These are phyloP conservation scores for Omphalea diandra DNA, from an alignment of 441 rosid species.

Conservation along the genomic window DNA sequence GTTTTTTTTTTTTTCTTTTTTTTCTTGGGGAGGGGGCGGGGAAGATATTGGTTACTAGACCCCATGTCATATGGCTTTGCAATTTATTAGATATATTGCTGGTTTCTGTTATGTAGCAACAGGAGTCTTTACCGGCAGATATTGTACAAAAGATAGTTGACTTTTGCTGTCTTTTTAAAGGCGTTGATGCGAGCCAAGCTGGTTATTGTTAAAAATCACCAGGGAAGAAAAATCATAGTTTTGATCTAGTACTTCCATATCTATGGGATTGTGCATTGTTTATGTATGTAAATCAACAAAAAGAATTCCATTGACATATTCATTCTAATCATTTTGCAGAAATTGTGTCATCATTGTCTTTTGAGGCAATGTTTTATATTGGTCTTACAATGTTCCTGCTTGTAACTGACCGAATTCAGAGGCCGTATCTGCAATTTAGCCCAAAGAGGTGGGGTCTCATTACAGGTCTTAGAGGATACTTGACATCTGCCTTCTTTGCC, in stretches of 20 bases:
- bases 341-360: constrained; percentile 50
- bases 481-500: constrained; percentile 51
- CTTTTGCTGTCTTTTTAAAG: neutral
- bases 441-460: constrained; percentile 83
- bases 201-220: too few relatives aligned
- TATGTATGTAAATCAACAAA: neutral
- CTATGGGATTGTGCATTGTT: neutral
- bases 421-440: constrained; percentile 79
- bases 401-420: constrained; percentile 62
- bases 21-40: too few relatives aligned
- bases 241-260: neutral
- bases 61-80: neutral
- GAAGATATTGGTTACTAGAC: too few relatives aligned
- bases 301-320: constrained; percentile 6
- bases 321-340: constrained; percentile 45
- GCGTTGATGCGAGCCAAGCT: neutral
- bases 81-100: neutral
- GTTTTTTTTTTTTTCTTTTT: neutral
- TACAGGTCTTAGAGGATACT: constrained; percentile 78
- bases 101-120: neutral
- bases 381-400: constrained; percentile 65
- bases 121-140: neutral
- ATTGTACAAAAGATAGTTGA: neutral
- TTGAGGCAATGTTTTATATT: constrained; percentile 61
- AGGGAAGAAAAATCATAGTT: neutral